Evolutionary conservation across 2,329 filamentous ascomycete genomes (phyloP).

Genomic region (Monilinia vaccinii-corymbosi): DNA sequence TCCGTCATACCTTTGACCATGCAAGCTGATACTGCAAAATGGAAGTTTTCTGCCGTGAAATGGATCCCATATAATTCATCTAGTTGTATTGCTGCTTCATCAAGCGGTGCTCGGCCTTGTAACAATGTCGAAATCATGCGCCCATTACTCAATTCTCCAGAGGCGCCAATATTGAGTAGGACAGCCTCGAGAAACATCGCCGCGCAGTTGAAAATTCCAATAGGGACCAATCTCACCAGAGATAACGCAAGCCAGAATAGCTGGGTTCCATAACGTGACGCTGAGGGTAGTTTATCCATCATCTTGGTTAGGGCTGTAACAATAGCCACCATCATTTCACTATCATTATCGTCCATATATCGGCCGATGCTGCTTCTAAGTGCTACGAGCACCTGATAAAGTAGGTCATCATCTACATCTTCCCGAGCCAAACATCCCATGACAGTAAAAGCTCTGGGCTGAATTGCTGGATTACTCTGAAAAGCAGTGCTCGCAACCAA

Average conservation of each 20-base stretch:
- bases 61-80: constrained; percentile 59
- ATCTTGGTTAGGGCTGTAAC: constrained; percentile 60
- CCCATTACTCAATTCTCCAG: constrained; percentile 48
- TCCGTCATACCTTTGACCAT: constrained; percentile 56
- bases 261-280: constrained; percentile 59
- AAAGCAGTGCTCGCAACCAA: constrained; percentile 64
- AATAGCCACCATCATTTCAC: constrained; percentile 61
- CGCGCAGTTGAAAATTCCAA: constrained; percentile 55
- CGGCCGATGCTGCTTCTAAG: constrained; percentile 55
- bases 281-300: constrained; percentile 58
- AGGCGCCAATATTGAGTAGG: constrained; percentile 52
- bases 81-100: constrained; percentile 51
- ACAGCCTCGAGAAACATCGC: constrained; percentile 57
- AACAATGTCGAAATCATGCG: constrained; percentile 52
- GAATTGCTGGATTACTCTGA: constrained; percentile 63
- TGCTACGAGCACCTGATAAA: constrained; percentile 63
- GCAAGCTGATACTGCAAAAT: constrained; percentile 57
- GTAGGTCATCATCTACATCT: constrained; percentile 61
- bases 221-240: constrained; percentile 53
- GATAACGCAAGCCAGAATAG: constrained; percentile 64
- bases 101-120: constrained; percentile 50
- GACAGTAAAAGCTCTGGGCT: constrained; percentile 59
- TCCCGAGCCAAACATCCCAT: constrained; percentile 65
- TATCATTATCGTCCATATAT: constrained; percentile 54
- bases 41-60: constrained; percentile 55